Conservation (phyloP, 2,329 filamentous ascomycete genomes). For the Dactylellina sp. region DNA sequence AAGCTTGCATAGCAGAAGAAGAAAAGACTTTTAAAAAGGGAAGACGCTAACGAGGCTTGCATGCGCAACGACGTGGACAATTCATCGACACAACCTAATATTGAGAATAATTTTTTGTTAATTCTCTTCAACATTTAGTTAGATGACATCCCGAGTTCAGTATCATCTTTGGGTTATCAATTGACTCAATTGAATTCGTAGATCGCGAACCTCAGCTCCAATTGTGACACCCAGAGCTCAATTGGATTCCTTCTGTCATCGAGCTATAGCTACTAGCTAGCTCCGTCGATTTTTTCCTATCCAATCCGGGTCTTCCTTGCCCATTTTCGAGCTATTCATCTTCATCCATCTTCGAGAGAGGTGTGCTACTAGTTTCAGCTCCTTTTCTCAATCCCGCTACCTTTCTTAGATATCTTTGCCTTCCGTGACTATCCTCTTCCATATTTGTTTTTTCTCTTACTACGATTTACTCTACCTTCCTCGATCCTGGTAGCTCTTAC, state of each 20-base stretch:
- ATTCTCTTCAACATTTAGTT: constrained; percentile 12
- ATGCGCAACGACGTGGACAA: constrained; percentile 57
- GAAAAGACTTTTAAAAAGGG: constrained; percentile 46
- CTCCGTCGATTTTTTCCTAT: constrained; percentile 32
- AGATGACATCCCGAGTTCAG: constrained; percentile 6
- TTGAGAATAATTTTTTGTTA: constrained; percentile 41
- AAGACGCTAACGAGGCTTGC: constrained; percentile 55
- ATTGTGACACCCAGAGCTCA: constrained; percentile 9
- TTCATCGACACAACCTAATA: constrained; percentile 54
- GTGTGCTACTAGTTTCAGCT: constrained; percentile 54
- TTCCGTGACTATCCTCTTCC: constrained; percentile 34
- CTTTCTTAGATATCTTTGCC: constrained; percentile 53
- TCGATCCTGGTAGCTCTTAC: constrained; percentile 43
- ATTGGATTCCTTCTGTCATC: constrained; percentile 18
- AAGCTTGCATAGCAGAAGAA: constrained; percentile 31
- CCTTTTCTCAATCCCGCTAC: constrained; percentile 24
- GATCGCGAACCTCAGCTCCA: constrained; percentile 9
- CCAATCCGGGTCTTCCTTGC: constrained; percentile 29
- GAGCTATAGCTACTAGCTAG: constrained; percentile 7
- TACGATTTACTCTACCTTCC: constrained; percentile 31
- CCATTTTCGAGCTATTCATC: constrained; percentile 35
- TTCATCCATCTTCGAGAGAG: constrained; percentile 37
- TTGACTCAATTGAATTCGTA: constrained; percentile 20
- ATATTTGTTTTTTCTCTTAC: constrained; percentile 37
- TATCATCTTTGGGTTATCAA: constrained; percentile 12